Evolutionary conservation across 2,329 filamentous ascomycete genomes (phyloP).

Genomic region (Paecilomyces formosus): DNA sequence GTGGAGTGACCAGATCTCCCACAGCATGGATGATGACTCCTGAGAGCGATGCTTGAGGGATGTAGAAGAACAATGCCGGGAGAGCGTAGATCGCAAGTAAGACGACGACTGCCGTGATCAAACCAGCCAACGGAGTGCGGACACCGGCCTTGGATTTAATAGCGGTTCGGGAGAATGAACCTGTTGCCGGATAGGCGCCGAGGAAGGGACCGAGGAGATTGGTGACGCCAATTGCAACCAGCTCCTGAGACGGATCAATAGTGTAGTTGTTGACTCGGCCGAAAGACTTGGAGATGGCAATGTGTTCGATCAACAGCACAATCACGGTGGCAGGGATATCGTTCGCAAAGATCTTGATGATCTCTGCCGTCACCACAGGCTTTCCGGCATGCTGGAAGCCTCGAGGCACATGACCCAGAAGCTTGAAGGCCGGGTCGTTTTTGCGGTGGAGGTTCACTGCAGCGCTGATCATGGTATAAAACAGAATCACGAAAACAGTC

Average conservation of each 20-base stretch:
- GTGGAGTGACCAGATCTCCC: slow-evolving; percentile 82
- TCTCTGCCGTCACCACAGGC: slow-evolving; percentile 57
- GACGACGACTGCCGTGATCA: slow-evolving; percentile 80
- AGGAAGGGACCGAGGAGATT: slow-evolving; percentile 89
- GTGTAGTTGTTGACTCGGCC: slow-evolving; percentile 93
- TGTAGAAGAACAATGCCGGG: slow-evolving; percentile 86
- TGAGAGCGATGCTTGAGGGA: slow-evolving; percentile 70
- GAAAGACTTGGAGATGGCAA: slow-evolving; percentile 95
- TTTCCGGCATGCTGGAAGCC: slow-evolving; percentile 76
- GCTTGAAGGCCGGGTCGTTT: slow-evolving; percentile 60
- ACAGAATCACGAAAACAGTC: slow-evolving; percentile 81
- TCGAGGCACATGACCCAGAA: slow-evolving; percentile 70
- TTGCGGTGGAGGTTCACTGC: slow-evolving; percentile 65
- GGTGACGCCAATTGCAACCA: slow-evolving; percentile 86
- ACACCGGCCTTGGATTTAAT: slow-evolving; percentile 98
- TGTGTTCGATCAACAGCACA: slow-evolving; percentile 93
- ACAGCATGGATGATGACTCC: slow-evolving; percentile 96
- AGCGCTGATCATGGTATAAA: slow-evolving; percentile 89
- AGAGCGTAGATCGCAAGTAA: slow-evolving; percentile 85
- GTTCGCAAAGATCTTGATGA: slow-evolving; percentile 61
- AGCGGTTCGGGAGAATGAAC: slow-evolving; percentile 91
- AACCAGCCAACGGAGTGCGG: slow-evolving; percentile 79
- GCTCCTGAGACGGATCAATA: slow-evolving; percentile 90
- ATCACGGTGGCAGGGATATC: slow-evolving; percentile 82
- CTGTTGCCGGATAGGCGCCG: slow-evolving; percentile 84